Base-by-base conservation (phyloP, 768 basidiomycete species). In the Steccherinum ochraceum region DNA sequence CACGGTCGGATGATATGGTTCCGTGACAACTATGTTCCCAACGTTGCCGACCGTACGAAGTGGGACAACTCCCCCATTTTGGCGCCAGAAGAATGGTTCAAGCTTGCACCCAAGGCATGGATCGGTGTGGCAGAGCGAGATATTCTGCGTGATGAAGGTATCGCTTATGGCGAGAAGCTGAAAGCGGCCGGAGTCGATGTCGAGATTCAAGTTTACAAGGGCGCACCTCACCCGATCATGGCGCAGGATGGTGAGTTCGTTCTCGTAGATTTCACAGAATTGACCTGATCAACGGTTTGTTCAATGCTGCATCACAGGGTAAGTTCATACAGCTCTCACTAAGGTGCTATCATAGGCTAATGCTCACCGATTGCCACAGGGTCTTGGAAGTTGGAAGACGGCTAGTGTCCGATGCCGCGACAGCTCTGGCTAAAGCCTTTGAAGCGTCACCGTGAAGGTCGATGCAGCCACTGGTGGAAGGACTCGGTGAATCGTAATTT, bases 1-100 rank as follows among this genome's bases (percentile, higher is more conserved):
- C 81, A 78, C 1, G 77, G 56, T 3, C 79, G 81, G 51, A 89
- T 89, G 86, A 56, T 77, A 16, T 90, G 87, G 88, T 89, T 84
- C 77, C 69, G 78, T 24, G 61, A 72, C 45, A 79, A 82, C 58
- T 90, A 89, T 62, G 71, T 86, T 11, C 84, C 87, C 0, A 78
- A 83, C 51, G 61, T 73, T 53, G 72, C 65, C 35, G 83, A 86
- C 50, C 73, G 77, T 69, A 67, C 69, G 0, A 79, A 81, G 45
- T 86, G 84, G 82, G 81, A 83, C 52, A 79, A 77, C 21, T 87
- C 85, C 3, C 86, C 86, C 0, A 69, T 83, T n/a, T 81, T 84
- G 44, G 86, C 85, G 1, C 81, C 84, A 0, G 73, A 74, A 10
- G 74, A 73, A 26, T 62, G 78, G 26, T 63, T 86, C 52, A 64